Conservation (phyloP, 441 rosid species). For the Erodium texanum region DNA sequence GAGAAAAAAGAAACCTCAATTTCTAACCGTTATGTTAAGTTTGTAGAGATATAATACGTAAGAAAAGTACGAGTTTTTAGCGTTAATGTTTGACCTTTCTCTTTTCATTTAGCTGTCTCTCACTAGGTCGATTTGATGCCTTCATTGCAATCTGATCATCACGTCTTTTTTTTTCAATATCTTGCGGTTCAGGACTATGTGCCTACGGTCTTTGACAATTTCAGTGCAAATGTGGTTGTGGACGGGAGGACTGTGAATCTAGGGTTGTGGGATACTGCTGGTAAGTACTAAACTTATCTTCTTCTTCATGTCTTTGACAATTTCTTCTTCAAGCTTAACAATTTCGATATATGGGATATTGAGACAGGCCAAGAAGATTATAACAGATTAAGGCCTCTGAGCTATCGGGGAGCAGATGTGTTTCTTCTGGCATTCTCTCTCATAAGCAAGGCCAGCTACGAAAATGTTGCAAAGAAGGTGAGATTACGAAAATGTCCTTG, state of each 20-base stretch:
- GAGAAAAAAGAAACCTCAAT: neutral
- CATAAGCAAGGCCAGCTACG: conserved; percentile 91
- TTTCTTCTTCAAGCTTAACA: conserved; percentile 2
- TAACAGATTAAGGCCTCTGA: conserved; percentile 78
- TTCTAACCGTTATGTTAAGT: neutral
- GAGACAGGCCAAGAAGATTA: conserved; percentile 93
- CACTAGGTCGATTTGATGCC: neutral
- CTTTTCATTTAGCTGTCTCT: neutral
- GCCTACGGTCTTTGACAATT: conserved; percentile 88
- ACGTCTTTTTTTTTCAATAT: conserved; percentile 15
- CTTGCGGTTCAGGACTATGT: conserved; percentile 68
- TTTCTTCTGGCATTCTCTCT: conserved; percentile 85
- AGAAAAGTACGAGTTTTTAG: neutral
- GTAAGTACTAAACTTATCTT: conserved; percentile 27
- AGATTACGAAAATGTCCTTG: too few relatives aligned
- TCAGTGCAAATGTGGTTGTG: conserved; percentile 85
- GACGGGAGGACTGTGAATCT: conserved; percentile 86
- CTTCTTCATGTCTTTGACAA: conserved; percentile 1
- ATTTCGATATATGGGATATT: conserved; percentile 17
- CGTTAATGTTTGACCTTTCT: neutral
- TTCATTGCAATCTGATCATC: neutral
- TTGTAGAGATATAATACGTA: neutral
- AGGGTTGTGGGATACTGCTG: conserved; percentile 94
- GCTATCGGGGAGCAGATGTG: conserved; percentile 91
- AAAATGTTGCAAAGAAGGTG: conserved; percentile 83